Evolutionary conservation across 2,329 filamentous ascomycete genomes (phyloP), one percentile per base, ranked within the genome.

Genomic region (Pseudocercospora musae): DNA sequence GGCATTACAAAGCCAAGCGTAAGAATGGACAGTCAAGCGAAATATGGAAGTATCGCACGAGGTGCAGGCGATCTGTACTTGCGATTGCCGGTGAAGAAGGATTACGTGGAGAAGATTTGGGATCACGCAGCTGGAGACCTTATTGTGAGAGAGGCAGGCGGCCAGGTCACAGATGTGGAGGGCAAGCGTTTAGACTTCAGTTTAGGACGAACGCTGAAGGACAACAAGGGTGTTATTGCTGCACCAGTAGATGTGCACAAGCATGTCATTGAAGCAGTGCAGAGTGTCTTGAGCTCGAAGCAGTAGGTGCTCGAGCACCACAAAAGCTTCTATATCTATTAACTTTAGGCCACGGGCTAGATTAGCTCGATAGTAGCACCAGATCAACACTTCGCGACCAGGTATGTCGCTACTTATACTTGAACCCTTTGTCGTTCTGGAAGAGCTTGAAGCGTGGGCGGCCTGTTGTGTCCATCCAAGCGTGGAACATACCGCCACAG

Each of bases 31-130:
- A 96, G 91, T 57, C 95, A 99, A 79, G 94, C 95, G 71, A 99
- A 99, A 79, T 99, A 99, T 79, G 94, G 89, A 65, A 95, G 91
- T 37, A 96, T 99, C 75, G 95, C 95, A 37, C 85, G 95, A 66
- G 95, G 95, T 50, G 92, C 93, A 4, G 95, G 93, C 55, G 95
- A 99, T 74, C 88, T 99, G 68, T 99, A 99, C 79, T 84, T 99
- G 62, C 86, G 96, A 58, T 80, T 99, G 62, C 95, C 95, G 3
- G 89, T 91, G 27, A 90, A 86, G 75, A 89, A 89, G 70, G 88
- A 89, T 58, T 99, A 99, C 80, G 87, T 96, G 76, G 95, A 99
- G 84, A 99, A 99, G 86, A 99, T 99, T 70, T 99, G 95, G 95
- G 95, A 99, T 75, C 95, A 99, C 77, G 95, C 95, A 18, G 95